Base-by-base conservation (phyloP, 768 basidiomycete species). In the Mycena amicta region DNA sequence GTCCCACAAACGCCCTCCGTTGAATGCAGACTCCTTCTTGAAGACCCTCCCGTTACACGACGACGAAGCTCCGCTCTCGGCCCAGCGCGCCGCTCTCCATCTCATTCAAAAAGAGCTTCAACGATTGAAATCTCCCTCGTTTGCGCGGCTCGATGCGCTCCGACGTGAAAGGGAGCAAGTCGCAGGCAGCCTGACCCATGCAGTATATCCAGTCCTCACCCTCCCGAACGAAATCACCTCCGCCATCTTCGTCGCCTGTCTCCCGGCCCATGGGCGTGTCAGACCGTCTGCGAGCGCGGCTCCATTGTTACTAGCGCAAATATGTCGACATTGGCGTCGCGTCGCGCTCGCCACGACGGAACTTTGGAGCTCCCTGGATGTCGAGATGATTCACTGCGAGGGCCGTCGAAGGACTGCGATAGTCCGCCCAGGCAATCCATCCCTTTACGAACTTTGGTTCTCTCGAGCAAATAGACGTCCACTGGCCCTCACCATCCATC, bases 271-370 rank as follows among this genome's bases (percentile, higher is more conserved):
- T 22, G 37, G 55, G 0, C 47, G 33, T 3, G 47, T 41, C 4
- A 15, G 49, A 2, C 55, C 47, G 8, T 50, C 31, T 1, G 22
- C 26, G 15, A 5, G 18, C 37, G 23, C 33, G 2, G 47, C 55
- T 26, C 55, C 55, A 2, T 47, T 56, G 8, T 1, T 56, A n/a
- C 31, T 56, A 16, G 49, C 27, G 3, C 55, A 56, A 28, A 50
- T 56, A 23, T 56, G 55, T 33, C 28, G 53, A 12, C 55, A 1
- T 28, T 56, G 25, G 33, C 33, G 33, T 18, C 8, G 8, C 8
- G 33, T 37, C 18, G 33, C 33, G 33, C 33, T 37, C 8, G 8
- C 33, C 23, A 55, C 53, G 3, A 30, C 29, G 43, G 6, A 47
- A 20, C 53, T 55, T 3, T 55, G 43, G 53, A 30, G 45, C 31